Evolutionary conservation across 2,329 filamentous ascomycete species (phyloP), one percentile per base, ranked within the genome.

Genomic region (Aschersonia sp.): DNA sequence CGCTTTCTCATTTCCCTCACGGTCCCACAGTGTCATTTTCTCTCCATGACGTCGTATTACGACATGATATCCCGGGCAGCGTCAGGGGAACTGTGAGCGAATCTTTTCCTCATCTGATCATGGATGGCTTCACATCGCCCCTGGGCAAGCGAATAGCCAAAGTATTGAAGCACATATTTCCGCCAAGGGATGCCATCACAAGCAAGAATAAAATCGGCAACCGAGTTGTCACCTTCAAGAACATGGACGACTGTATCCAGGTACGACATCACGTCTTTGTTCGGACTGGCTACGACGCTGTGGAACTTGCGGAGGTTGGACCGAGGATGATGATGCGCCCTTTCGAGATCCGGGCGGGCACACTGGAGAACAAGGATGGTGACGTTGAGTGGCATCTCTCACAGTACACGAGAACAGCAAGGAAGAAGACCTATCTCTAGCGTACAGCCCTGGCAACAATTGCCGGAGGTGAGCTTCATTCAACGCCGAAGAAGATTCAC

Each of bases 311-410:
- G 10, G 89, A 95, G 63, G 88, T 94, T 46, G 89, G 91, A 0
- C 92, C 92, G 1, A 76, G 92, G 49, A 95, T 97, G 87, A 95
- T 89, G n/a, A 92, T 97, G 88, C 76, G 88, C 55, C 71, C 89
- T 47, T 98, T 97, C 61, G 88, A 97, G 69, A 95, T 98, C 52
- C 77, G 89, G 44, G 84, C 83, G 47, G 91, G 92, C 12, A 94
- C 91, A 4, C 70, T 96, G 51, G 92, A 97, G 61, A 94, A 89
- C 59, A 94, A 94, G 65, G 86, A 94, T 55, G 91, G 91, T 4
- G 92, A 98, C 65, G 81, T 94, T 4, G 92, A 98, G 67, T 98
- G 92, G 92, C 85, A 92, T 53, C 73, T 98, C 53, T 94, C 87
- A 52, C 91, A 96, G 61, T 98, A 95, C 65, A 98, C 91, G 6